phyloP scores from a whole-genome alignment of 257 asterid genomes.

The Orobanche coerulescens region DNA sequence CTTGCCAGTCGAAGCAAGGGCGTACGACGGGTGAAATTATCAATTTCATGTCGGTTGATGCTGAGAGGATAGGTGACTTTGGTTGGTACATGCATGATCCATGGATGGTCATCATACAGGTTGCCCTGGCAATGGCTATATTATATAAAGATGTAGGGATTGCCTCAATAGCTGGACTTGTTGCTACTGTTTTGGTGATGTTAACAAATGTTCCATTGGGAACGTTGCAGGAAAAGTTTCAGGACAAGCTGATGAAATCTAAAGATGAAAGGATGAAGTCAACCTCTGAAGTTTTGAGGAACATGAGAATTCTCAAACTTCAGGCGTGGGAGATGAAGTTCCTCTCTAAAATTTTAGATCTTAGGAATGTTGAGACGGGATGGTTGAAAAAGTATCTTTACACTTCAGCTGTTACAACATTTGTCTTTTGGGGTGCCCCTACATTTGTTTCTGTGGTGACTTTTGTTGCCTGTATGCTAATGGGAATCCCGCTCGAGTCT shows the following conservation, averaged over 20 bases:
- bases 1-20: constrained; percentile 62
- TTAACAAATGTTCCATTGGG: constrained; percentile 66
- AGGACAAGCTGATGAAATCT: constrained; percentile 63
- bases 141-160: constrained; percentile 71
- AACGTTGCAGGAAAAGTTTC: constrained; percentile 53
- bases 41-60: constrained; percentile 83
- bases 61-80: constrained; percentile 73
- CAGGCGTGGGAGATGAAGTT: constrained; percentile 95
- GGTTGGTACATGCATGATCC: constrained; percentile 86
- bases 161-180: constrained; percentile 57
- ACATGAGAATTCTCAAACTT: constrained; percentile 89
- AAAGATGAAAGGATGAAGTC: constrained; percentile 87
- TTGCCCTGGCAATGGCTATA: constrained; percentile 50
- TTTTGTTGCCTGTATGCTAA: constrained; percentile 64
- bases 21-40: constrained; percentile 79
- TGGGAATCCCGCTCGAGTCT: constrained; percentile 79
- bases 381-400: constrained; percentile 68
- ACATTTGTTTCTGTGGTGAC: constrained; percentile 66
- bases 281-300: constrained; percentile 81
- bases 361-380: constrained; percentile 49
- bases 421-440: constrained; percentile 76
- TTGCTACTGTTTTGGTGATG: constrained; percentile 64
- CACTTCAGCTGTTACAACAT: constrained; percentile 41
- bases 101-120: constrained; percentile 66
- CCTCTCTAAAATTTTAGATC: constrained; percentile 48